Evolutionary conservation across 2,329 filamentous ascomycete genomes (phyloP).

Genomic region (Ceratocystis huliohia): DNA sequence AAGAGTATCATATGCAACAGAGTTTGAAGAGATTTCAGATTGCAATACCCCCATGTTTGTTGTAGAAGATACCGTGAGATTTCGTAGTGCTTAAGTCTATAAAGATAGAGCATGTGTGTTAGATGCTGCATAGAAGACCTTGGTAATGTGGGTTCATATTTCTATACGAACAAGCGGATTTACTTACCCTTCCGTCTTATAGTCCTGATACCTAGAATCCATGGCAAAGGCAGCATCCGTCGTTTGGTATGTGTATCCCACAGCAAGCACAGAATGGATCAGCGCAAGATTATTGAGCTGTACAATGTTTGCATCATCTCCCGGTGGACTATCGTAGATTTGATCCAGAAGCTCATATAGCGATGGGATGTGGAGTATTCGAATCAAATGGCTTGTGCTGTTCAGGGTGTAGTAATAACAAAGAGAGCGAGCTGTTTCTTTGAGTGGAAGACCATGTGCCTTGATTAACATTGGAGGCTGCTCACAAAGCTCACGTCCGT

Average conservation of each 20-base stretch:
- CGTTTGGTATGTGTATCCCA: constrained; percentile 59
- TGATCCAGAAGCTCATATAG: constrained; percentile 68
- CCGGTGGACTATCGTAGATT: constrained; percentile 58
- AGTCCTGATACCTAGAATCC: constrained; percentile 36
- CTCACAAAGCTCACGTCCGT: constrained; percentile 46
- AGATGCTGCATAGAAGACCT: background rate
- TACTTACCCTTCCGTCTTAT: constrained; percentile 44
- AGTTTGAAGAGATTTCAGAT: constrained; percentile 60
- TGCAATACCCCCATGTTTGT: constrained; percentile 56
- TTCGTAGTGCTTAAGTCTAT: constrained; percentile 62
- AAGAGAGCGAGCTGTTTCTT: constrained; percentile 40
- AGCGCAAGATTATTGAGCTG: constrained; percentile 50
- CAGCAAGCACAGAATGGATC: constrained; percentile 55
- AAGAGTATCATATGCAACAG: constrained; percentile 72
- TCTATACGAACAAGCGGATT: background rate
- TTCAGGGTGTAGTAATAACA: constrained; percentile 45
- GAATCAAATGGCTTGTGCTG: constrained; percentile 45
- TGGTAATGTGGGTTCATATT: background rate
- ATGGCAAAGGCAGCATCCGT: constrained; percentile 42
- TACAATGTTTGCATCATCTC: constrained; percentile 38
- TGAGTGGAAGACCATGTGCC: constrained; percentile 50
- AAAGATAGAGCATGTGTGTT: background rate
- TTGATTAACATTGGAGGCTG: constrained; percentile 38
- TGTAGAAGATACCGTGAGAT: constrained; percentile 52
- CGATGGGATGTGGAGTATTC: constrained; percentile 67